Conservation (phyloP, 192 early-diverging fungal genomes). For the Backusella liffmaniae region DNA sequence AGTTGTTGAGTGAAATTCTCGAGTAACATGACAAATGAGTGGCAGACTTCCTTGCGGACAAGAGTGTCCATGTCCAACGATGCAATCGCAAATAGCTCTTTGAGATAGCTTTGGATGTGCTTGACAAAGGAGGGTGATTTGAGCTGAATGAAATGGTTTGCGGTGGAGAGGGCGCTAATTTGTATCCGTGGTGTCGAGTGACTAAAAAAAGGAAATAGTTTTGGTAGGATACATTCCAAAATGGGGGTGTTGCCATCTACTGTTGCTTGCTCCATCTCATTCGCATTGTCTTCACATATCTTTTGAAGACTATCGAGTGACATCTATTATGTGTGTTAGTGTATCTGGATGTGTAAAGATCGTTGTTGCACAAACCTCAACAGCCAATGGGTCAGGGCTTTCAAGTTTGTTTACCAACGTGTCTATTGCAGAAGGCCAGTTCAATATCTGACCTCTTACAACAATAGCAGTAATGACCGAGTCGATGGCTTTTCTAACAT, state of each 20-base stretch:
- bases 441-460: slow-evolving; percentile 56
- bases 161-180: slow-evolving; percentile 75
- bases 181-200: slow-evolving; percentile 71
- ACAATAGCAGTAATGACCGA: slow-evolving; percentile 90
- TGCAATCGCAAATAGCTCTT: slow-evolving; percentile 74
- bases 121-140: slow-evolving; percentile 64
- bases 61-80: slow-evolving; percentile 64
- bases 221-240: slow-evolving; percentile 82
- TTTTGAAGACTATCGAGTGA: slow-evolving; percentile 84
- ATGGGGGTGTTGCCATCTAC: slow-evolving; percentile 67
- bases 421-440: slow-evolving; percentile 80
- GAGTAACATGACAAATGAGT: slow-evolving; percentile 88
- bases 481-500: slow-evolving; percentile 77
- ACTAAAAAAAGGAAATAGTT: slow-evolving; percentile 82
- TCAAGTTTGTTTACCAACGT: slow-evolving; percentile 77
- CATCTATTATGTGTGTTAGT: slow-evolving; percentile 47
- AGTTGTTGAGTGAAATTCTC: slow-evolving; percentile 84
- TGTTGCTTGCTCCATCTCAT: slow-evolving; percentile 72
- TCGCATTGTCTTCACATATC: slow-evolving; percentile 92
- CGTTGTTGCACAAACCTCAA: slow-evolving; percentile 72
- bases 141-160: slow-evolving; percentile 83
- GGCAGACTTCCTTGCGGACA: slow-evolving; percentile 90
- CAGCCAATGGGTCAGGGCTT: slow-evolving; percentile 58
- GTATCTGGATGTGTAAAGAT: slow-evolving; percentile 32
- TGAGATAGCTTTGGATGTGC: slow-evolving; percentile 67